Percentiles rank a stretch among this genome's conserved stretches.
These are phyloP conservation scores for Byssoonygena ceratinophila DNA, from an alignment of 2,329 filamentous ascomycete genomes.

Conservation along the genomic window DNA sequence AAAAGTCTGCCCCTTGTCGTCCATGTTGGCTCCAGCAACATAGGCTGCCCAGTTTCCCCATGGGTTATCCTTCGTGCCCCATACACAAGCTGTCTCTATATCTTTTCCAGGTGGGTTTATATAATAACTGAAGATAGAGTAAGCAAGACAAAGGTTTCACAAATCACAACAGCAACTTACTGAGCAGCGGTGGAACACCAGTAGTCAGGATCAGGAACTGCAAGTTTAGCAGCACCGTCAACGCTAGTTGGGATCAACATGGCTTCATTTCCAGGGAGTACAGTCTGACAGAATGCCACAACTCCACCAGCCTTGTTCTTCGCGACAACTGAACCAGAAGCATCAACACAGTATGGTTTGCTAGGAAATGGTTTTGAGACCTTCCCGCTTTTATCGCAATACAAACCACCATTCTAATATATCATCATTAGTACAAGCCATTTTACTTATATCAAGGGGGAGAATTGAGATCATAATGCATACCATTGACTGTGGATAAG, in stretches of 20 bases:
- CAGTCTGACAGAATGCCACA: constrained; percentile 68
- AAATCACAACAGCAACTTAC: constrained; percentile 40
- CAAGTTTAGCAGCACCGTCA: constrained; percentile 46
- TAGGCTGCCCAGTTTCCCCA: constrained; percentile 69
- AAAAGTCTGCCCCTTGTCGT: constrained; percentile 54
- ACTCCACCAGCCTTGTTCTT: constrained; percentile 54
- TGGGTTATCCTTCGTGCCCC: constrained; percentile 54
- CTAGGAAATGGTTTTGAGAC: constrained; percentile 59
- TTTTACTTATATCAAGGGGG: background rate
- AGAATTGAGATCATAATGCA: constrained; percentile 21
- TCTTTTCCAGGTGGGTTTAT: constrained; percentile 62
- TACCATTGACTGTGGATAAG: constrained; percentile 62
- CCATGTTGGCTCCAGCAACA: constrained; percentile 65
- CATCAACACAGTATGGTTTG: constrained; percentile 59
- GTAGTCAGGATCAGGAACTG: constrained; percentile 59
- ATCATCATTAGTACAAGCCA: background rate
- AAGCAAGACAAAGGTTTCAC: constrained; percentile 3
- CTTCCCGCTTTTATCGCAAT: constrained; percentile 56
- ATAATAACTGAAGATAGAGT: constrained; percentile 50
- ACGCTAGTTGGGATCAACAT: constrained; percentile 75
- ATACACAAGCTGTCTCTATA: constrained; percentile 54
- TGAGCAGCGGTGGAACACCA: constrained; percentile 65
- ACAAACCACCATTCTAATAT: constrained; percentile 60
- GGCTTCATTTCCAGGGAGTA: constrained; percentile 66
- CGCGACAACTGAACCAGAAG: constrained; percentile 54